These are phyloP conservation scores for Epichloe aotearoae DNA, from an alignment of 2,329 filamentous ascomycete genomes.

Conservation along the genomic window DNA sequence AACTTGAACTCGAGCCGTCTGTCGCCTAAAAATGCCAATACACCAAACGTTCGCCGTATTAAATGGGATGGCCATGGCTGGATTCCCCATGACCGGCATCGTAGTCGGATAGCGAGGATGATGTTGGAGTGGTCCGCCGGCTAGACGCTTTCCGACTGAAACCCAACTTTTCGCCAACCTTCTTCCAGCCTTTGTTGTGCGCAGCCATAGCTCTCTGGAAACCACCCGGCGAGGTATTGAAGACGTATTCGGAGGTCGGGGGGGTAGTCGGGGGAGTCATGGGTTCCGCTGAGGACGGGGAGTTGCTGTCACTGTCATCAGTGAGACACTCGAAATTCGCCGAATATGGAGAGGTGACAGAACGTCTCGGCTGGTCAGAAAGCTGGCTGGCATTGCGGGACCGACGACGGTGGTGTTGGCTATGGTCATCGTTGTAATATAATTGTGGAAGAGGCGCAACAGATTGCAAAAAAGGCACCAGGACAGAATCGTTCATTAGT, in stretches of 20 bases:
- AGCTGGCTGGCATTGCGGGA: conserved; percentile 2
- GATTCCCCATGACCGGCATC: conserved; percentile 23
- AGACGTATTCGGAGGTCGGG: conserved; percentile 45
- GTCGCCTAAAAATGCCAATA: neutral
- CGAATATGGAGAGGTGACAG: conserved; percentile 31
- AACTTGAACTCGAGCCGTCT: neutral
- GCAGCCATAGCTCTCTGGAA: conserved; percentile 41
- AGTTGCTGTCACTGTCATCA: conserved; percentile 53
- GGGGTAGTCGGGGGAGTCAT: conserved; percentile 71
- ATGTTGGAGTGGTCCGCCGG: conserved; percentile 29
- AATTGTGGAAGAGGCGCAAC: conserved; percentile 28
- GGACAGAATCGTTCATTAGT: conserved; percentile 91
- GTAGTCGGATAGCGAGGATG: conserved; percentile 25
- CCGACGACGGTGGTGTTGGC: conserved; percentile 19
- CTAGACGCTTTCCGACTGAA: conserved; percentile 38
- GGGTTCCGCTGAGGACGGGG: conserved; percentile 42
- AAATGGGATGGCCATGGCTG: conserved; percentile 31
- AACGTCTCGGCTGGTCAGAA: conserved; percentile 9
- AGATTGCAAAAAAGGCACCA: conserved; percentile 79
- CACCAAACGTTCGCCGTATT: conserved; percentile 17
- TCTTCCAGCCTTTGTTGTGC: conserved; percentile 49
- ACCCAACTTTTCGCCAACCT: conserved; percentile 47
- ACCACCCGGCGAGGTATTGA: conserved; percentile 37
- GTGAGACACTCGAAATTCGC: conserved; percentile 38
- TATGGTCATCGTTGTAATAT: conserved; percentile 21